phyloP scores from a whole-genome alignment of 2,329 filamentous ascomycete species.

The Lasiodiplodia citricola region DNA sequence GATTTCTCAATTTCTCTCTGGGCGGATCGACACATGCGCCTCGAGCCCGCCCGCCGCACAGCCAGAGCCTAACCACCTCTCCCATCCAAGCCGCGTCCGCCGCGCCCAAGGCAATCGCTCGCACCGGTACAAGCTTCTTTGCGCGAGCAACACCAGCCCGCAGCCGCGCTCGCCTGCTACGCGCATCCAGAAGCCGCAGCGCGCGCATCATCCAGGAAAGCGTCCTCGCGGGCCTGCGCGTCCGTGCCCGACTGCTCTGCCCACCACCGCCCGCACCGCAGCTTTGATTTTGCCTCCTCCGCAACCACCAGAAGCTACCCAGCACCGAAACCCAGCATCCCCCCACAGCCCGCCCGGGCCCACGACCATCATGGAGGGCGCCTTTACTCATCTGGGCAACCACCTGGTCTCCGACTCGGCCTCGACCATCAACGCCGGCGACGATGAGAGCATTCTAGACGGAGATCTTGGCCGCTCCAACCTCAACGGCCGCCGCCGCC shows the following conservation, averaged over 20 bases:
- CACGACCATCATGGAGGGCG: constrained; percentile 71
- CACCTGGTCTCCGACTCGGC: constrained; percentile 84
- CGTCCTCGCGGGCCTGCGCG: constrained; percentile 11
- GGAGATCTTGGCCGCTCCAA: constrained; percentile 61
- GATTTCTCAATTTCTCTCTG: constrained; percentile 15
- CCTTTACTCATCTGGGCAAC: constrained; percentile 87
- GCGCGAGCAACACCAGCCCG: not conserved
- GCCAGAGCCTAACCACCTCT: constrained; percentile 15
- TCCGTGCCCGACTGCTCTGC: constrained; percentile 19
- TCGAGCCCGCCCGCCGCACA: constrained; percentile 8
- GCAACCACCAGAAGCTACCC: constrained; percentile 19
- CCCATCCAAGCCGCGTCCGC: not conserved
- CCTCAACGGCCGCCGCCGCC: constrained; percentile 65
- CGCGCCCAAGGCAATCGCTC: not conserved
- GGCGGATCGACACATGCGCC: constrained; percentile 22
- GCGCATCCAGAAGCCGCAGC: not conserved
- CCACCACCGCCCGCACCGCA: constrained; percentile 26
- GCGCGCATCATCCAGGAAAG: not conserved
- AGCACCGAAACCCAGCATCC: constrained; percentile 25
- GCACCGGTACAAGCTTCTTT: not conserved
- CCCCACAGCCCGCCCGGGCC: constrained; percentile 23
- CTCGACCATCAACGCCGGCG: constrained; percentile 85
- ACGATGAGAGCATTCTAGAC: constrained; percentile 85
- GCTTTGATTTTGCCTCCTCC: constrained; percentile 26
- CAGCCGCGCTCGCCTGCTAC: not conserved